Percentiles rank a stretch among this genome's conserved stretches.
Conservation (phyloP, 1,284 basidiomycete species). For the Stereum hirsutum region DNA sequence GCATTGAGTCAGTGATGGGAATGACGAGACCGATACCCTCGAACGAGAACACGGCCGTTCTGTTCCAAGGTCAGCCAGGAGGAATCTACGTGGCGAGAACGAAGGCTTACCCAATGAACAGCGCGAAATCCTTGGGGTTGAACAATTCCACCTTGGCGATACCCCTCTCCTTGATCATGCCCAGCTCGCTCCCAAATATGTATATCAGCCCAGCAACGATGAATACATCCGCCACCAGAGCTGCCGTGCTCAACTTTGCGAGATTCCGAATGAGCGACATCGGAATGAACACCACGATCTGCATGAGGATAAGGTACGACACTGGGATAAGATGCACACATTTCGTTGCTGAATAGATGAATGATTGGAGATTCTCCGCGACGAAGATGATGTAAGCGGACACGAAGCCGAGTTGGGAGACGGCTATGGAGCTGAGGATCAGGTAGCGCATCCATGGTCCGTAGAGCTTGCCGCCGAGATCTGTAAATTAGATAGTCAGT, state of each 20-base stretch:
- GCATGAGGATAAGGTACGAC: constrained; percentile 75
- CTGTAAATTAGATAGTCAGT: constrained; percentile 27
- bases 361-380: constrained; percentile 85
- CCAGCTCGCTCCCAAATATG: constrained; percentile 77
- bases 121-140: constrained; percentile 83
- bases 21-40: constrained; percentile 96
- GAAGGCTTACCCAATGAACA: constrained; percentile 77
- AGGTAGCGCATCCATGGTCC: constrained; percentile 88
- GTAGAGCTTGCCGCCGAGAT: constrained; percentile 91
- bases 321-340: constrained; percentile 69
- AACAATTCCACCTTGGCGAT: constrained; percentile 83
- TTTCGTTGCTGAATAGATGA: constrained; percentile 79
- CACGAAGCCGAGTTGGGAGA: constrained; percentile 90
- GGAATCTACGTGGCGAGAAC: constrained; percentile 3
- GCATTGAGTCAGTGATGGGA: constrained; percentile 96
- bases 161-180: constrained; percentile 56
- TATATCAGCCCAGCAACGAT: constrained; percentile 87
- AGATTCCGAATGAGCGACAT: constrained; percentile 83
- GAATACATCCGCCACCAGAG: constrained; percentile 91
- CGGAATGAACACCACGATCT: constrained; percentile 83
- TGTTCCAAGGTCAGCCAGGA: constrained; percentile 18
- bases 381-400: constrained; percentile 95
- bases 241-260: constrained; percentile 88
- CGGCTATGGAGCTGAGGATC: constrained; percentile 82
- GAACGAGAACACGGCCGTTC: constrained; percentile 97